These are phyloP conservation scores for Trypanosoma vivax DNA, from an alignment of 208 protist genomes.

Conservation along the genomic window DNA sequence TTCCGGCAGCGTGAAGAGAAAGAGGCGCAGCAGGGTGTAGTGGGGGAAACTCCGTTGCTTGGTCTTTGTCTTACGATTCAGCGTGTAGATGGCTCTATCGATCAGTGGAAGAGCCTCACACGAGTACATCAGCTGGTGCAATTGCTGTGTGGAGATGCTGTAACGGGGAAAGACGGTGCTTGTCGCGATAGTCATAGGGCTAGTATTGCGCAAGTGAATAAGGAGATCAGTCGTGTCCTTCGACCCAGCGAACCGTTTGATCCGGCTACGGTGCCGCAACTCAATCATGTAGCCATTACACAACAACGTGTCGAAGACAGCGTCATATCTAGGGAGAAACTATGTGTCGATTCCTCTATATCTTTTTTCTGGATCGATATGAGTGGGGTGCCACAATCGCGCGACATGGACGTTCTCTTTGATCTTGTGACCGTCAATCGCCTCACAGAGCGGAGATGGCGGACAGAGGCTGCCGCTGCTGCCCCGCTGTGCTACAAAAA, in stretches of 20 bases:
- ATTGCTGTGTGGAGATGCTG: neutral
- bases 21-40: too few relatives aligned
- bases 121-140: neutral
- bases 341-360: neutral
- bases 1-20: too few relatives aligned
- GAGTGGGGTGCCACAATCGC: neutral
- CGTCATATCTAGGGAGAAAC: neutral
- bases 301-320: neutral
- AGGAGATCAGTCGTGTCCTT: neutral
- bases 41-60: too few relatives aligned
- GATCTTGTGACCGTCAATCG: neutral
- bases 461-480: neutral
- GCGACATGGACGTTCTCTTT: slow-evolving; percentile 12
- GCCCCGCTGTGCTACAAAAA: neutral
- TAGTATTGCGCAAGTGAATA: too few relatives aligned
- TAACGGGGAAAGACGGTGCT: neutral
- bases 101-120: too few relatives aligned
- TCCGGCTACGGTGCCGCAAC: neutral
- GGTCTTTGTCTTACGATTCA: too few relatives aligned
- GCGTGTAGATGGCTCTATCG: too few relatives aligned
- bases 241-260: neutral
- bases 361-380: slow-evolving; percentile 19
- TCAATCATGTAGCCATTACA: neutral
- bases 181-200: too few relatives aligned
- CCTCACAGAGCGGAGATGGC: slow-evolving; percentile 6